Percentiles rank a stretch among this genome's conserved stretches.
phyloP scores from a whole-genome alignment of 192 early-diverging fungal genomes.

The Backusella mclennaniae region DNA sequence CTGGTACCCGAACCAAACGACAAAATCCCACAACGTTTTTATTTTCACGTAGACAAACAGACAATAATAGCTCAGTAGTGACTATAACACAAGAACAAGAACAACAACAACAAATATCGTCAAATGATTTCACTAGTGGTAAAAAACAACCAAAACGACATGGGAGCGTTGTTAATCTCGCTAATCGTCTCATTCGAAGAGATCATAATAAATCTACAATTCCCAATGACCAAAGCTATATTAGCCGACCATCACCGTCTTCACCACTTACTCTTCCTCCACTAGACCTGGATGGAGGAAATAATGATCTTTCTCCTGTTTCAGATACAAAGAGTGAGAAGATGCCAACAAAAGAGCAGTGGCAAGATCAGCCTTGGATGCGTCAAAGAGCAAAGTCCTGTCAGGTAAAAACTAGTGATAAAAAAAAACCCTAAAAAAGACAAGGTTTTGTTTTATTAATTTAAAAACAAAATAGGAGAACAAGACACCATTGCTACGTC shows the following conservation, averaged over 20 bases:
- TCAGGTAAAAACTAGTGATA: background rate
- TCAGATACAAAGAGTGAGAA: constrained; percentile 23
- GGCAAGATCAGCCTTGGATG: constrained; percentile 16
- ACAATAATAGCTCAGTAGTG: background rate
- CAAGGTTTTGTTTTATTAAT: constrained; percentile 1
- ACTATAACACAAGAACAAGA: background rate
- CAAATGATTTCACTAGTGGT: background rate
- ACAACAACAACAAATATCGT: background rate
- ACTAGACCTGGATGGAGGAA: background rate
- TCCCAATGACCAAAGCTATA: background rate
- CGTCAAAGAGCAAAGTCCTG: constrained; percentile 26
- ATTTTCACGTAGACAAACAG: constrained; percentile 9
- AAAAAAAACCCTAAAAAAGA: background rate
- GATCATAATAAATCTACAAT: background rate
- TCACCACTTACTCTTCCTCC: background rate
- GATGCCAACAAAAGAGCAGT: constrained; percentile 7
- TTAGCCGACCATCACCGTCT: background rate
- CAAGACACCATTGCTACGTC: constrained; percentile 16
- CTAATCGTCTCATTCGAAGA: background rate
- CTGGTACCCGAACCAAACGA: background rate
- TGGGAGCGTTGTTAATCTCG: constrained; percentile 1
- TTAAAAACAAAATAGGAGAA: constrained; percentile 6
- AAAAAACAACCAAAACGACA: constrained; percentile 6
- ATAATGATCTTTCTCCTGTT: background rate
- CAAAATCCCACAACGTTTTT: background rate